Base-by-base conservation (phyloP, 106 monocot species). In the Triglochin maritima region DNA sequence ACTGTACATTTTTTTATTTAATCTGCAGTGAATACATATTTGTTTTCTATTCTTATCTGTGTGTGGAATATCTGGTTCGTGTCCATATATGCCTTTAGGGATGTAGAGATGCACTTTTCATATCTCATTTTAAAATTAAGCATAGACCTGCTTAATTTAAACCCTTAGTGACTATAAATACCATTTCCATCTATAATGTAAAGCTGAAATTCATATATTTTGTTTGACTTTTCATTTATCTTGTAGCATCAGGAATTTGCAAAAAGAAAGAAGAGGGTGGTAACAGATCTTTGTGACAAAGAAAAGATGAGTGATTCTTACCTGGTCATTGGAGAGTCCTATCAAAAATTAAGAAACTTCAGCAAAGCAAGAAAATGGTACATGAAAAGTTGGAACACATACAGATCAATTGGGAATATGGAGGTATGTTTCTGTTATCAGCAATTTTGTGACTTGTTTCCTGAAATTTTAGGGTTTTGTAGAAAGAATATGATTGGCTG, bases 311-410 rank as follows among this genome's bases (percentile, higher is more conserved):
- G 86, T 73, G 91, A 98, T 80, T 86, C 96, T 78, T 84, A 78
- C 77, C 75, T 86, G 63, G 70, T 67, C 17, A 84, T 98, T 78
- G 96, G 86, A 71, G 96, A 98, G 66, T 86, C 96, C 15, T 88
- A 98, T 66, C 84, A 88, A 51, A 92, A 98, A 70, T 86, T 98
- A 43, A 81, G 91, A 65, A 84, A 91, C 57, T 98, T 86, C 50
- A 62, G 65, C 49, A 91, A 91, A 88, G 90, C 96, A 55, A 85
- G 80, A 50, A 98, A 98, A 66, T 98, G 96, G 96, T 91, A 82
- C 67, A 86, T 86, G 85, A 98, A 91, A 77, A 88, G 88, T 75
- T 98, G 90, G 96, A 88, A 82, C 47, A 56, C 63, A 6, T 98
- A 82, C 55, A 86, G 82, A 64, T 86, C 80, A 61, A 88, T 98